These are phyloP conservation scores for Symmetrospora coprosmae DNA, from an alignment of 768 basidiomycete genomes.

Conservation along the genomic window DNA sequence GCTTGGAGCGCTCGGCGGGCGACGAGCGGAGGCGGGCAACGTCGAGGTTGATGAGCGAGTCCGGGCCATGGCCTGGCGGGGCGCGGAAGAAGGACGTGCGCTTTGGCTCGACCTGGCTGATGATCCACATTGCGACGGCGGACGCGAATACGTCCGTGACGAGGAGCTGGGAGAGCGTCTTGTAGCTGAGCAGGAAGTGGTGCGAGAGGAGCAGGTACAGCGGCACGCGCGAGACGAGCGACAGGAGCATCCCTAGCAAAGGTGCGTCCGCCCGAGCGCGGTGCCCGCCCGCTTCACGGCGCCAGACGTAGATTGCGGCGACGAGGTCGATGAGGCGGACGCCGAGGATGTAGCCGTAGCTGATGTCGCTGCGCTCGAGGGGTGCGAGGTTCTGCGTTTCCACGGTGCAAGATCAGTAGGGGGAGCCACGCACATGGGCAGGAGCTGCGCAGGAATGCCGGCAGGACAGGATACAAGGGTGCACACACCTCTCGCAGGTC, in stretches of 20 bases:
- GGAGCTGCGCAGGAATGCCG: no score
- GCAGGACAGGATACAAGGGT: no score
- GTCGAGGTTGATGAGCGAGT: background rate
- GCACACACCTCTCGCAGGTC: constrained; percentile 3
- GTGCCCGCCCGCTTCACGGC: constrained; percentile 8
- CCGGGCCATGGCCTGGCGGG: background rate
- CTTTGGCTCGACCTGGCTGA: constrained; percentile 10
- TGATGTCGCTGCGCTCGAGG: constrained; percentile 14
- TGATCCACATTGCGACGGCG: constrained; percentile 9
- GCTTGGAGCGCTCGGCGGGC: background rate
- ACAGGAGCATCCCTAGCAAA: background rate
- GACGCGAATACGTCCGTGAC: constrained; percentile 16
- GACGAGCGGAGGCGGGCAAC: background rate
- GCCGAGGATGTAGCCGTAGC: constrained; percentile 3
- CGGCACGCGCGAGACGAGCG: background rate
- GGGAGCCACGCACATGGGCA: no score
- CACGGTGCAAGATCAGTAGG: no score
- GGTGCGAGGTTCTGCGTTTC: constrained; percentile 20
- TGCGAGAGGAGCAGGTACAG: constrained; percentile 18
- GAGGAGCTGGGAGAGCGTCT: constrained; percentile 17
- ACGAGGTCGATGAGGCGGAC: constrained; percentile 10
- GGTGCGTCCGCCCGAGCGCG: background rate
- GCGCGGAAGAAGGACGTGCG: background rate
- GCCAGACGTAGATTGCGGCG: constrained; percentile 4
- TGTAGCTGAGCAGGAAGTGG: constrained; percentile 13